Evolutionary conservation across 108 stramenopile species (phyloP).

Genomic region (Nitzschia sp.): DNA sequence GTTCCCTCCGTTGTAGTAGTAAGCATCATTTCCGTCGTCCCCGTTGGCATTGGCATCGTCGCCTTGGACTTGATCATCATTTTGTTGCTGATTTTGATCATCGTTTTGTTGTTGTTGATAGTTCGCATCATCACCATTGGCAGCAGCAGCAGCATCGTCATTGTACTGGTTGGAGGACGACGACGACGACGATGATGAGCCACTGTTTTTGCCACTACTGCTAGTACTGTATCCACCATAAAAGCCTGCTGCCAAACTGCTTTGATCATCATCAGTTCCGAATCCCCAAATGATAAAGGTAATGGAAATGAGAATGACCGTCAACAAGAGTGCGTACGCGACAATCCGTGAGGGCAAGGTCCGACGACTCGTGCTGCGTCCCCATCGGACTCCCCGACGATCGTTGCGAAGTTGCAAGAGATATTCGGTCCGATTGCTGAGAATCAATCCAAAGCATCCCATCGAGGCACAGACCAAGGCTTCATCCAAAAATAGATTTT

Average conservation of each 20-base stretch:
- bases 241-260: slow-evolving; percentile 23
- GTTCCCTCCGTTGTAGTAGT: slow-evolving; percentile 10
- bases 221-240: slow-evolving; percentile 23
- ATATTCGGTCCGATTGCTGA: slow-evolving; percentile 75
- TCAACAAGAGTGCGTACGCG: slow-evolving; percentile 55
- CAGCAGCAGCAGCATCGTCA: slow-evolving; percentile 21
- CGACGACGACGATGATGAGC: too few species aligned
- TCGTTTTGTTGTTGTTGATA: too few species aligned
- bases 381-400: slow-evolving; percentile 55
- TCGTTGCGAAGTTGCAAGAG: slow-evolving; percentile 76
- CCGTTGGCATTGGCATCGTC: slow-evolving; percentile 25
- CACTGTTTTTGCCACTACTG: slow-evolving; percentile 20
- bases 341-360: slow-evolving; percentile 54
- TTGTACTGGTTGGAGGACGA: slow-evolving; percentile 16
- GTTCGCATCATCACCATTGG: slow-evolving; percentile 17
- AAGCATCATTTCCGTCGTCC: slow-evolving; percentile 19
- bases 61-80: slow-evolving; percentile 2
- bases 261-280: slow-evolving; percentile 29
- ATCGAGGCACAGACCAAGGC: slow-evolving; percentile 76
- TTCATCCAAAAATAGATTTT: slow-evolving; percentile 80
- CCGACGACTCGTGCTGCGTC: slow-evolving; percentile 33
- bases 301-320: slow-evolving; percentile 45
- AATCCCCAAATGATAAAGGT: slow-evolving; percentile 81
- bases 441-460: slow-evolving; percentile 79
- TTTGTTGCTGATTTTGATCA: slow-evolving; percentile 6